Base-by-base conservation (phyloP, 306 rosid genomes). In the Vicia faba region DNA sequence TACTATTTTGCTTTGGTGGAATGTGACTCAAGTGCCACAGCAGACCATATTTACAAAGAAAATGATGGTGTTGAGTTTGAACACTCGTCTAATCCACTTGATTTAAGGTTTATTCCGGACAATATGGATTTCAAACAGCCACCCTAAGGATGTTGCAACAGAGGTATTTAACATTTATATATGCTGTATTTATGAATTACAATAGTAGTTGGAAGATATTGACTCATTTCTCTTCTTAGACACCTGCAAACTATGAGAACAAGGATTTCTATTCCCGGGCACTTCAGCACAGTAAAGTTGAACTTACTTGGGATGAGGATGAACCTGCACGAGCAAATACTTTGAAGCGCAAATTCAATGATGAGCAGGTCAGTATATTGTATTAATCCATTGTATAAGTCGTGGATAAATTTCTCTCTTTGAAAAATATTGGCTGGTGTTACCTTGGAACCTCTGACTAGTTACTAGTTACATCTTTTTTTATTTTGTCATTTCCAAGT, bases 261-360 rank as follows among this genome's bases (percentile, higher is more conserved):
- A 79, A 84, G 54, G 84, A 85, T 80, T 93, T 93, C 75, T 87
- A 86, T 43, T 83, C 98, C 29, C 74, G 75, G 70, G 97, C 96
- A 33, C 83, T 93, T 75, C 97, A 93, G 74, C 96, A 86, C 35
- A 86, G 87, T 88, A 84, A 78, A 50, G 82, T 89, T 61, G 73
- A 79, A 19, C 80, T 85, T 75, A 76, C 99, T 39, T 93, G 97
- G 97, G 99, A 93, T 53, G 96, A 88, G 68, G 99, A 93, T 83
- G 97, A 93, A 65, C 97, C 97, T 1, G 85, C 67, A 36, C 84
- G 92, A 53, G 87, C 57, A 40, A 86, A 71, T 82, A 83, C 86
- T 71, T 72, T 93, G 83, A 88, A 85, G 26, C 85, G 90, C 31
- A 86, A 90, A 74, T 79, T 86, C 69, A 83, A 64, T 54, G 88